These are phyloP conservation scores for Tylopilus cervinicoccineus DNA, from an alignment of 768 basidiomycete genomes.

Conservation along the genomic window DNA sequence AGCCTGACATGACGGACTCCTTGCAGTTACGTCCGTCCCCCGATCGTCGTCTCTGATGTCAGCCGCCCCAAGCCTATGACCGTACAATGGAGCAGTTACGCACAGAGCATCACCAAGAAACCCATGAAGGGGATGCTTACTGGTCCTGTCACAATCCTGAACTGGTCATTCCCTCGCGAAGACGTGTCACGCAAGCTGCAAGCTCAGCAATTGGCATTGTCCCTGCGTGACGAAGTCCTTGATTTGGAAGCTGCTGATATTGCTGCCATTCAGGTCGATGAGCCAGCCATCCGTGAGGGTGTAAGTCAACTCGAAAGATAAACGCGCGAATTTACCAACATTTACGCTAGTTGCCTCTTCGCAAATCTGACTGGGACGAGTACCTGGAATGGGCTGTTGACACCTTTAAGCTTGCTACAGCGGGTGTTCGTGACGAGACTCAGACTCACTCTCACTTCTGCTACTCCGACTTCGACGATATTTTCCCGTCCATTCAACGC, in stretches of 20 bases:
- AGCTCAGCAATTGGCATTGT: slow-evolving; percentile 96
- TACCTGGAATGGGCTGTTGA: slow-evolving; percentile 99
- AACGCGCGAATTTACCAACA: background rate
- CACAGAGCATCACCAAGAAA: slow-evolving; percentile 86
- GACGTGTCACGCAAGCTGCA: slow-evolving; percentile 95
- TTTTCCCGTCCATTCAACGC: slow-evolving; percentile 95
- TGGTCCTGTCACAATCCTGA: slow-evolving; percentile 96
- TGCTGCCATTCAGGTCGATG: slow-evolving; percentile 97
- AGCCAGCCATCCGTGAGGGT: slow-evolving; percentile 99
- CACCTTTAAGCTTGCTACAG: slow-evolving; percentile 96
- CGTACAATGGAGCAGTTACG: slow-evolving; percentile 94
- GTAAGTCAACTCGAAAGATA: slow-evolving; percentile 40
- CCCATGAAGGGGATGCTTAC: slow-evolving; percentile 99
- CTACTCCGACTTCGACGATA: slow-evolving; percentile 98
- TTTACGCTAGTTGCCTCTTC: slow-evolving; percentile 75
- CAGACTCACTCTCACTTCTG: slow-evolving; percentile 99
- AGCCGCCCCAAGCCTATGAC: slow-evolving; percentile 92
- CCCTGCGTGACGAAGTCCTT: slow-evolving; percentile 96
- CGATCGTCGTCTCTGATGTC: slow-evolving; percentile 97
- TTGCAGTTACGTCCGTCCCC: slow-evolving; percentile 88
- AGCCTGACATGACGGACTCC: slow-evolving; percentile 5
- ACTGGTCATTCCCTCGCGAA: slow-evolving; percentile 99
- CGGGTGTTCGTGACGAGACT: slow-evolving; percentile 89
- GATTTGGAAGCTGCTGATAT: slow-evolving; percentile 98
- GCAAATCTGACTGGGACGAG: slow-evolving; percentile 91